Evolutionary conservation across 2,329 filamentous ascomycete species (phyloP), one percentile per base, ranked within the genome.

Genomic region (Bipolaris sorokiniana): DNA sequence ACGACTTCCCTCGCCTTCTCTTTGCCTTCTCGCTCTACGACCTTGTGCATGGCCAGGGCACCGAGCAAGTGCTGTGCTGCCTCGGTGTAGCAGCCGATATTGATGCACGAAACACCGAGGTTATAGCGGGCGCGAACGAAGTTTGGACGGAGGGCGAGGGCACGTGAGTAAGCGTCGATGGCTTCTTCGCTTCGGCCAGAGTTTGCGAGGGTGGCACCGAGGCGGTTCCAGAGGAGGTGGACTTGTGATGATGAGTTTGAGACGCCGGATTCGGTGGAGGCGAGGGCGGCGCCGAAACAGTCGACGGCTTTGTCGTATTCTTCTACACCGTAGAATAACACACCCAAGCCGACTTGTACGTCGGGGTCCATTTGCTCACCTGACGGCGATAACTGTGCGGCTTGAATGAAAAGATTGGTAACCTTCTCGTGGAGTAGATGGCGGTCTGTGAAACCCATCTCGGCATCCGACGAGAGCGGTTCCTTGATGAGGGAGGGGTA

Each of bases 271-370:
- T 97, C 92, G 0, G 91, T 92, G 22, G 88, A 91, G 57, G 91
- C 90, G 22, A 99, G 86, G 0, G 96, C 94, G 0, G 94, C 89
- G 54, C 90, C 90, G 85, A 99, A 99, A 82, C 96, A 99, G 81
- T 99, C 95, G 36, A 99, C 94, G 0, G 95, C 95, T 81, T 99
- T 99, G 75, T 95, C 91, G 80, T 97, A 98, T 74, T 98, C 94
- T 78, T 99, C 95, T 28, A 91, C 92, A 49, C 94, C 95, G 79
- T 99, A 99, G 81, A 99, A 98, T 15, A 99, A 85, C 4, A 99
- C 95, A 34, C 96, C 96, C 1, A 99, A 84, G 1, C 95, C 95
- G 56, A 99, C 95, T 78, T 99, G 96, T 7, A 99, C 95, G 74
- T 99, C 95, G 0, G 95, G 95, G 72, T 99, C 96, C 90, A 99